Percentiles rank a stretch among this genome's conserved stretches.
Evolutionary conservation across 2,329 filamentous ascomycete genomes (phyloP).

Genomic region (Escovopsis weberi): DNA sequence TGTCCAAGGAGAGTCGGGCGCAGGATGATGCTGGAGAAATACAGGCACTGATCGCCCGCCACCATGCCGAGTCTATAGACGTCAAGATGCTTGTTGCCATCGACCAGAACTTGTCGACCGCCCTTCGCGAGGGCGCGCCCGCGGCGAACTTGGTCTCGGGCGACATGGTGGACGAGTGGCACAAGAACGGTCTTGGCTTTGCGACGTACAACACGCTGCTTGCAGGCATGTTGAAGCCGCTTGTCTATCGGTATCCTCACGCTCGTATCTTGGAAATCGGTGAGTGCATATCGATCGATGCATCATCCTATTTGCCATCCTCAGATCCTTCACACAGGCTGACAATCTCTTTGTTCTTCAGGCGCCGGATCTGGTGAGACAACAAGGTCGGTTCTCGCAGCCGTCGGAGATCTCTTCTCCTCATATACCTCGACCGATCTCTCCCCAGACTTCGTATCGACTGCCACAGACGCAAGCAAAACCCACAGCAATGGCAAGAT

Average conservation of each 20-base stretch:
- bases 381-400: constrained; percentile 20
- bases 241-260: constrained; percentile 1
- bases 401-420: constrained; percentile 15
- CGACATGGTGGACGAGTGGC: constrained; percentile 16
- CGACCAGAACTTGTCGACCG: constrained; percentile 17
- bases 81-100: constrained; percentile 13
- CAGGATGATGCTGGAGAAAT: constrained; percentile 5
- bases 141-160: constrained; percentile 18
- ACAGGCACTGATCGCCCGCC: constrained; percentile 1
- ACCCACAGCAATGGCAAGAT: constrained; percentile 3
- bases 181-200: constrained; percentile 10
- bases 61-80: constrained; percentile 9
- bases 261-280: constrained; percentile 1
- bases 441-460: constrained; percentile 22
- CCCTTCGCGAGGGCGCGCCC: constrained; percentile 15
- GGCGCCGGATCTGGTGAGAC: constrained; percentile 17
- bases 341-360: too few species aligned
- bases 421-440: constrained; percentile 31
- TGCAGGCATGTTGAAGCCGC: constrained; percentile 1
- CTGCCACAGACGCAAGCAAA: constrained; percentile 16
- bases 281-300: constrained; percentile 4
- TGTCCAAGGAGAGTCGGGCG: constrained; percentile 2
- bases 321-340: too few species aligned
- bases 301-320: too few species aligned
- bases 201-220: background rate